Conservation (phyloP, 306 rosid genomes). For the Casuarina cunninghamiana region DNA sequence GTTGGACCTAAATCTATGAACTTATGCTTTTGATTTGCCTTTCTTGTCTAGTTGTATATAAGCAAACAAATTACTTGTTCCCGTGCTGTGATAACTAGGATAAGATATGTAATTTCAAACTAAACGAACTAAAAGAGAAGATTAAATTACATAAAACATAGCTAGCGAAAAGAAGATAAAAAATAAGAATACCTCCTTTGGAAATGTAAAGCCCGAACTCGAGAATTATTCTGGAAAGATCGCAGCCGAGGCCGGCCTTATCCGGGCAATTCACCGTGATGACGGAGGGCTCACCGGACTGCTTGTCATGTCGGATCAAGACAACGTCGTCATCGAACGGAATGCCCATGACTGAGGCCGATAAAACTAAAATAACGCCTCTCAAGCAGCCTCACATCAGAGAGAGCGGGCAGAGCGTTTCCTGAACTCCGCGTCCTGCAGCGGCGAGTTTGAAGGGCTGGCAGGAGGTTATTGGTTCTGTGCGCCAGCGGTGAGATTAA, state of each 20-base stretch:
- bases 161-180: neutral
- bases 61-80: neutral
- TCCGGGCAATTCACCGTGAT: slow-evolving; percentile 84
- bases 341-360: slow-evolving; percentile 53
- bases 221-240: slow-evolving; percentile 63
- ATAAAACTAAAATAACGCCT: neutral
- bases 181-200: slow-evolving; percentile 53
- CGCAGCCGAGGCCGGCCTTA: slow-evolving; percentile 83
- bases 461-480: neutral
- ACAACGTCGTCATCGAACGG: slow-evolving; percentile 68
- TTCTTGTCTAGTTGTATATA: no score
- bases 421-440: slow-evolving; percentile 38
- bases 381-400: neutral
- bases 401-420: slow-evolving; percentile 16
- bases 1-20: no score
- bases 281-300: slow-evolving; percentile 43
- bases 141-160: neutral
- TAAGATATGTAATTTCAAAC: neutral
- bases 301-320: slow-evolving; percentile 48
- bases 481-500: neutral
- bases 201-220: slow-evolving; percentile 71
- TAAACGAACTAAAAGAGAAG: neutral
- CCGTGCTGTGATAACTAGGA: neutral
- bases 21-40: no score
- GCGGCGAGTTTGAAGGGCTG: slow-evolving; percentile 12